phyloP scores from a whole-genome alignment of 768 basidiomycete species.

The Boletus reticuloceps region DNA sequence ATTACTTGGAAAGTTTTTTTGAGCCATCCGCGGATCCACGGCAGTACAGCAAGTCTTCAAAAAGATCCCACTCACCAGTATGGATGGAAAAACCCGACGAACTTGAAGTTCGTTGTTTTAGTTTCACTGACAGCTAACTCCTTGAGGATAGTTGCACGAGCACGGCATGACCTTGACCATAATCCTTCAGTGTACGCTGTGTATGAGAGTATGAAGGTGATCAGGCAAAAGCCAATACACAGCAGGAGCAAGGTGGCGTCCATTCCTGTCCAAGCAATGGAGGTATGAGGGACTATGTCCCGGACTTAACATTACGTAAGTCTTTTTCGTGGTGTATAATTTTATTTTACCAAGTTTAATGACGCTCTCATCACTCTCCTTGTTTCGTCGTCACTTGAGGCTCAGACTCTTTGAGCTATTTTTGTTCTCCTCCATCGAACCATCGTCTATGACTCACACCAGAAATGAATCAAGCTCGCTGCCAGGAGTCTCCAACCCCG shows the following conservation, averaged over 20 bases:
- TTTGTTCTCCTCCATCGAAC: too few relatives aligned
- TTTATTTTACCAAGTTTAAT: too few relatives aligned
- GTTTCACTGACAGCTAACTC: slow-evolving; percentile 9
- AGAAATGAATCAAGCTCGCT: too few relatives aligned
- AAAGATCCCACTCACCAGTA: slow-evolving; percentile 67
- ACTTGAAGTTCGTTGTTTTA: slow-evolving; percentile 16
- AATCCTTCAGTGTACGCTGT: slow-evolving; percentile 22
- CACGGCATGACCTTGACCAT: slow-evolving; percentile 19
- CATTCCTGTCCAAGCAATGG: slow-evolving; percentile 6
- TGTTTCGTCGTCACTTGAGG: too few relatives aligned
- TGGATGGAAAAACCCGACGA: slow-evolving; percentile 92
- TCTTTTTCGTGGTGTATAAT: too few relatives aligned
- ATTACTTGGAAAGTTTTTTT: slow-evolving; percentile 58
- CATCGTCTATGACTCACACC: too few relatives aligned
- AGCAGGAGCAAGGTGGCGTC: slow-evolving; percentile 9
- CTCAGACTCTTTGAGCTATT: too few relatives aligned
- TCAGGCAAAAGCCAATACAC: slow-evolving; percentile 10
- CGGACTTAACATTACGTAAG: too few relatives aligned
- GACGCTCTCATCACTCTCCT: too few relatives aligned
- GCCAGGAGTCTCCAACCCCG: too few relatives aligned
- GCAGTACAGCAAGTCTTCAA: background rate
- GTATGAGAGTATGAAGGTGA: slow-evolving; percentile 18
- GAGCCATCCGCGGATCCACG: slow-evolving; percentile 18
- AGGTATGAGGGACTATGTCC: too few relatives aligned
- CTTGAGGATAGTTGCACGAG: slow-evolving; percentile 21